Base-by-base conservation (phyloP, 2,329 filamentous ascomycete genomes). In the Colletotrichum sp. region DNA sequence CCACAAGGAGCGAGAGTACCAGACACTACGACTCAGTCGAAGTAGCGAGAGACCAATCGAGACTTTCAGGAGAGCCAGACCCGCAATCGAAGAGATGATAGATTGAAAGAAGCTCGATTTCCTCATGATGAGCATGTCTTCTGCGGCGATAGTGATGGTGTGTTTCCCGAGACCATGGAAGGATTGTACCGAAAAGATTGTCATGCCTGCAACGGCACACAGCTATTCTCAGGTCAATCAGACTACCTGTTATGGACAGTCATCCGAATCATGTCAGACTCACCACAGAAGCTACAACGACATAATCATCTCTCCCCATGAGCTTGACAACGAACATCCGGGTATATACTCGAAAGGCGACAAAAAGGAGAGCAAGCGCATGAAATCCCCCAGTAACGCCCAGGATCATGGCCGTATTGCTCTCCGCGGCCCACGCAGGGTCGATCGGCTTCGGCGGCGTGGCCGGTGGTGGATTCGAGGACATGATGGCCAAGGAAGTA, bases 101-200 rank as follows among this genome's bases (percentile, higher is more conserved):
- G 86, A 85, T 75, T 90, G 86, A 64, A 86, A 84, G 78, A 86
- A 90, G 34, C 84, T 82, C 59, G 86, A 84, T 59, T 87, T 86
- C 3, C 82, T 78, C 70, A 87, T 86, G 4, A 80, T 78, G n/a
- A 79, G 78, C 30, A 83, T 82, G 63, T 86, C 84, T 1, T 78
- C 55, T 0, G 74, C 65, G 2, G 81, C 75, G 30, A 89, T 81
- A 2, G 84, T 84, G 4, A 81, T 71, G 7, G 82, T 79, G 77
- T 90, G 88, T 65, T 82, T 84, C 13, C 89, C 90, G 10, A 90
- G 80, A 4, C 88, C 89, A 73, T 87, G 81, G 6, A 84, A 78
- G 4, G 83, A 82, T 78, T 89, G 85, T 16, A 85, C 81, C 7
- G 87, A 80, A 73, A 90, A 89, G 74, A 80, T 78, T 13, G 79